phyloP scores from a whole-genome alignment of 2,329 filamentous ascomycete species.

The Westerdykella aurantiaca region DNA sequence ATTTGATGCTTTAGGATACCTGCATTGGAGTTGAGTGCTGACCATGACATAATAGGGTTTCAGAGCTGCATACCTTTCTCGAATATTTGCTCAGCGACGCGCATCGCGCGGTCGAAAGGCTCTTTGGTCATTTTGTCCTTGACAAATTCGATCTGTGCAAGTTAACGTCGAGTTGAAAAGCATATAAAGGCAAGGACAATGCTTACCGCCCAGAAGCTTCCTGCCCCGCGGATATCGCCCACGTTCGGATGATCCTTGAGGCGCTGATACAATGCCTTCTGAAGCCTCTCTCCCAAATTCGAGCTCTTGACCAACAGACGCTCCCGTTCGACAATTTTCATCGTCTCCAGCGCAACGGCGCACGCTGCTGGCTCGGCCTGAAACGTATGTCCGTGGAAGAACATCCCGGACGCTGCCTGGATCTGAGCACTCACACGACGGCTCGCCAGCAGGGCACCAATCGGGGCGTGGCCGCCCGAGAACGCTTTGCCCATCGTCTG shows the following conservation, averaged over 20 bases:
- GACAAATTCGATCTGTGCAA: constrained; percentile 52
- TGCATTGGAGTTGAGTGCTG: not conserved
- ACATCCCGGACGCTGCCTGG: constrained; percentile 41
- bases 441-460: constrained; percentile 56
- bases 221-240: constrained; percentile 56
- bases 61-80: constrained; percentile 42
- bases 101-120: constrained; percentile 45
- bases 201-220: constrained; percentile 54
- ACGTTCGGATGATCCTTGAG: constrained; percentile 48
- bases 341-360: constrained; percentile 58
- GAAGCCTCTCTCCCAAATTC: constrained; percentile 49
- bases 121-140: constrained; percentile 50
- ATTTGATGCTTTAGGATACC: constrained; percentile 30
- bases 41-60: not conserved
- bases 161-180: constrained; percentile 5
- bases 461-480: constrained; percentile 57
- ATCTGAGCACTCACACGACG: constrained; percentile 48
- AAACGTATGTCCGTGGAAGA: constrained; percentile 59
- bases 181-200: not conserved
- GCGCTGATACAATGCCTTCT: constrained; percentile 38
- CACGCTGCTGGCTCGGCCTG: constrained; percentile 57
- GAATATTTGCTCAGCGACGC: constrained; percentile 47
- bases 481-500: constrained; percentile 63
- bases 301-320: constrained; percentile 54
- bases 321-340: constrained; percentile 50